These are phyloP conservation scores for Saturnispora mendoncae DNA, from an alignment of 805 yeast species.

Conservation along the genomic window DNA sequence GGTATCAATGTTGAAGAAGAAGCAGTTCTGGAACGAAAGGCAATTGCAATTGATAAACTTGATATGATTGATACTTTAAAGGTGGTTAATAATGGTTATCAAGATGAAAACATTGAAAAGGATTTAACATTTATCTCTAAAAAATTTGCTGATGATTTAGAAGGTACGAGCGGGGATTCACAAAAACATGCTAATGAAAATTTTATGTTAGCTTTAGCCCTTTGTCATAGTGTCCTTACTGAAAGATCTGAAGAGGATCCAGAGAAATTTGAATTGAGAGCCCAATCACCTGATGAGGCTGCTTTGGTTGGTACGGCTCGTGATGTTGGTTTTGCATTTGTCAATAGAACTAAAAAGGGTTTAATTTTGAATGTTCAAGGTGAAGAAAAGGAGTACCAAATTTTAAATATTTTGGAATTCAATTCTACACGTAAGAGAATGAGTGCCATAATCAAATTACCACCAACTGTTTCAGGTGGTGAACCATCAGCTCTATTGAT, in stretches of 20 bases:
- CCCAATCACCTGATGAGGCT: constrained; percentile 84
- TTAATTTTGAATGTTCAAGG: constrained; percentile 63
- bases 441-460: constrained; percentile 73
- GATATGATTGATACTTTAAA: constrained; percentile 46
- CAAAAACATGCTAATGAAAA: constrained; percentile 60
- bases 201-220: constrained; percentile 66
- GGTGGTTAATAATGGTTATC: constrained; percentile 27
- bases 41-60: constrained; percentile 48
- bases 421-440: constrained; percentile 82
- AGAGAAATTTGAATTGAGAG: constrained; percentile 48
- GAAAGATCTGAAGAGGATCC: constrained; percentile 59
- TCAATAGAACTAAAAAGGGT: constrained; percentile 61
- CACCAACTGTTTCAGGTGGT: constrained; percentile 36
- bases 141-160: constrained; percentile 54
- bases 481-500: constrained; percentile 55
- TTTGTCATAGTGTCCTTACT: constrained; percentile 71
- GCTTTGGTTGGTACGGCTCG: constrained; percentile 78
- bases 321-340: constrained; percentile 62
- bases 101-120: constrained; percentile 34
- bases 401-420: constrained; percentile 64
- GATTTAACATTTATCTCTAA: constrained; percentile 65
- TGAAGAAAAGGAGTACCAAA: constrained; percentile 57
- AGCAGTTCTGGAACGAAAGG: constrained; percentile 32
- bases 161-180: constrained; percentile 38
- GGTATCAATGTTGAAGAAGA: constrained; percentile 61